Conservation (phyloP, 345 rosid genomes). For the Melastoma malabathricum region DNA sequence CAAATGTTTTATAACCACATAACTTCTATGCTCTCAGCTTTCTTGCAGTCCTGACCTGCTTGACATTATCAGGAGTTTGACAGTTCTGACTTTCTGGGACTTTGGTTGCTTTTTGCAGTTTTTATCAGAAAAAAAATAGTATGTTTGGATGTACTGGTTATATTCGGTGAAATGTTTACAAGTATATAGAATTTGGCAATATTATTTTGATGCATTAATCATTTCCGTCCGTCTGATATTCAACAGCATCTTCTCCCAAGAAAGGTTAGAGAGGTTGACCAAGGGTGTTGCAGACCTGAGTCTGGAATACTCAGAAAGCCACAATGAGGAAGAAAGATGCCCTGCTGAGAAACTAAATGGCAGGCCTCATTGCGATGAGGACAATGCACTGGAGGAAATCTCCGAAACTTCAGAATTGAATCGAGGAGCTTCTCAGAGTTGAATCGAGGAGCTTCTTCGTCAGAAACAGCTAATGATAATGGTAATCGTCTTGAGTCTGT, state of each 20-base stretch:
- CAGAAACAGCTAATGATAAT: slow-evolving; percentile 20
- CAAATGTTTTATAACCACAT: no score
- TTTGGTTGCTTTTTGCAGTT: no score
- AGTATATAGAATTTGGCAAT: no score
- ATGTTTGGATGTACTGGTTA: no score
- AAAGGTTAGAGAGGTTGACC: slow-evolving; percentile 75
- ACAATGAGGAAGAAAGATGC: slow-evolving; percentile 19
- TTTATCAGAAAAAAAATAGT: no score
- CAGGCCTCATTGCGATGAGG: slow-evolving; percentile 14
- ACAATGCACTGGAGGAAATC: slow-evolving; percentile 15
- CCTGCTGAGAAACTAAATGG: slow-evolving; percentile 13
- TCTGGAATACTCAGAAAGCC: slow-evolving; percentile 23
- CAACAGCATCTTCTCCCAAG: slow-evolving; percentile 73
- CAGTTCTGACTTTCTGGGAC: no score
- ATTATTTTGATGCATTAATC: no score
- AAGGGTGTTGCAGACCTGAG: slow-evolving; percentile 36
- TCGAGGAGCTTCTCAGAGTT: slow-evolving; percentile 21
- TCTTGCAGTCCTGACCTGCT: slow-evolving; percentile 2
- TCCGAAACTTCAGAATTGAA: slow-evolving; percentile 18
- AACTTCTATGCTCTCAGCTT: not conserved
- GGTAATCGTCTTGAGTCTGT: slow-evolving; percentile 19
- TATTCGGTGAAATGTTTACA: no score
- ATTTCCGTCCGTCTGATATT: not conserved
- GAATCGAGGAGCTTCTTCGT: slow-evolving; percentile 22
- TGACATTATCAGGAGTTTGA: no score